Evolutionary conservation across 2,329 filamentous ascomycete species (phyloP).

Genomic region (Sporothrix euskadiensis): DNA sequence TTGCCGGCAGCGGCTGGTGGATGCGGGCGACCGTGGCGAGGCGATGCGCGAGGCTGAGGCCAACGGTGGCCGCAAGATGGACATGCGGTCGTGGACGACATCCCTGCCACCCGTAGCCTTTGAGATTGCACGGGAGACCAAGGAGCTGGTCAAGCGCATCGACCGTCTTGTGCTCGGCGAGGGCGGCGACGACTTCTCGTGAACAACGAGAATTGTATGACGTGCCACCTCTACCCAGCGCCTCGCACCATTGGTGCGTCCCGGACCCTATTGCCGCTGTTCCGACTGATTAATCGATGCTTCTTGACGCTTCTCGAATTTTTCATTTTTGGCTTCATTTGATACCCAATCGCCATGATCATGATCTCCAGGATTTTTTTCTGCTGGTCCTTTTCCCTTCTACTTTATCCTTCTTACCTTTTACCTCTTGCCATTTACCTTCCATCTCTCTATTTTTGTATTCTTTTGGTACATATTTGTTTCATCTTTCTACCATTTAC

Average conservation of each 20-base stretch:
- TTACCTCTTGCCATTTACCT: constrained; percentile 17
- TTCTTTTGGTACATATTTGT: constrained; percentile 30
- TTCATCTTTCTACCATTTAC: not conserved
- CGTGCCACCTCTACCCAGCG: not conserved
- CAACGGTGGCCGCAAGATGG: constrained; percentile 52
- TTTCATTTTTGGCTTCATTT: constrained; percentile 21
- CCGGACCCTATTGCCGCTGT: not conserved
- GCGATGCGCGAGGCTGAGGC: constrained; percentile 55
- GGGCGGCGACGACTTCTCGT: constrained; percentile 36
- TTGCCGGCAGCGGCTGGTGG: constrained; percentile 65
- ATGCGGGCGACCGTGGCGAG: constrained; percentile 62
- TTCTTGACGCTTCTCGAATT: not conserved
- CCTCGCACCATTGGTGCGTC: not conserved
- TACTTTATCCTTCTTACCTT: not conserved
- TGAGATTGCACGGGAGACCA: constrained; percentile 78
- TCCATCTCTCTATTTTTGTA: not conserved
- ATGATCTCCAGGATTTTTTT: constrained; percentile 28
- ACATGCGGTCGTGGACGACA: constrained; percentile 66
- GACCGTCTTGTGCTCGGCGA: constrained; percentile 36
- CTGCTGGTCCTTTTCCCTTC: not conserved
- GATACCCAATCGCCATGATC: constrained; percentile 28
- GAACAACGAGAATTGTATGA: not conserved
- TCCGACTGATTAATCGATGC: not conserved
- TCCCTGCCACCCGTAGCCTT: constrained; percentile 82
- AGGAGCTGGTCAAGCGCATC: constrained; percentile 60